Conservation (phyloP, 2,329 filamentous ascomycete genomes). For the Neocatenulostroma microsporum region DNA sequence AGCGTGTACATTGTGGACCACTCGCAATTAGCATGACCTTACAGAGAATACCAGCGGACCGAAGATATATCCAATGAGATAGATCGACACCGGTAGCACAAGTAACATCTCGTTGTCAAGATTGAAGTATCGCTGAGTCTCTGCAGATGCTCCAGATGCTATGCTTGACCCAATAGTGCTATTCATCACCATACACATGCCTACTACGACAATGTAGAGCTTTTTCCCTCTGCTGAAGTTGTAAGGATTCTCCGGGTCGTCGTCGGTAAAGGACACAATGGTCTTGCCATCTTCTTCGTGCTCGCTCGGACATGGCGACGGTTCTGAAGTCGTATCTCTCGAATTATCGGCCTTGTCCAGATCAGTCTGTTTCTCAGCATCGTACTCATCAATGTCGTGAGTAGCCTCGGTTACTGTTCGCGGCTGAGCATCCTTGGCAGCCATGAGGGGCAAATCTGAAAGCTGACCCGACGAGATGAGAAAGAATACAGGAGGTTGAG, state of each 20-base stretch:
- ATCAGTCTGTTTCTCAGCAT: conserved; percentile 14
- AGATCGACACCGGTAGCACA: conserved; percentile 45
- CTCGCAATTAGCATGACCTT: conserved; percentile 1
- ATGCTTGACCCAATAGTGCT: conserved; percentile 59
- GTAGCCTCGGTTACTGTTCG: too few relatives aligned
- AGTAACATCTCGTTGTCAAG: conserved; percentile 40
- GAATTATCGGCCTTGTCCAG: too few relatives aligned
- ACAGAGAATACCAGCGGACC: conserved; percentile 36
- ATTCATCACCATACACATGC: conserved; percentile 57
- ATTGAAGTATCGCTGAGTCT: conserved; percentile 51
- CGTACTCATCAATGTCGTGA: conserved; percentile 8
- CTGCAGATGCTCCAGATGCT: conserved; percentile 55
- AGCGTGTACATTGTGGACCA: background rate
- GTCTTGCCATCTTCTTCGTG: conserved; percentile 14
- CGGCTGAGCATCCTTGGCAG: background rate
- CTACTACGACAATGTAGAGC: conserved; percentile 45
- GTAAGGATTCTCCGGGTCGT: conserved; percentile 36
- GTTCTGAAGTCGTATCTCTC: conserved; percentile 18
- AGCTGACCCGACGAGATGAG: too few relatives aligned
- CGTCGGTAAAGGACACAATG: conserved; percentile 33
- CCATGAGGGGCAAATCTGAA: conserved; percentile 3
- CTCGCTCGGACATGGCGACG: conserved; percentile 12
- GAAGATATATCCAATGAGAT: conserved; percentile 44
- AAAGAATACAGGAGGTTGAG: background rate
- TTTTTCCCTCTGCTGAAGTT: conserved; percentile 42